Evolutionary conservation across 306 rosid genomes (phyloP), one percentile per base, ranked within the genome.

Genomic region (Carpinus viminea): DNA sequence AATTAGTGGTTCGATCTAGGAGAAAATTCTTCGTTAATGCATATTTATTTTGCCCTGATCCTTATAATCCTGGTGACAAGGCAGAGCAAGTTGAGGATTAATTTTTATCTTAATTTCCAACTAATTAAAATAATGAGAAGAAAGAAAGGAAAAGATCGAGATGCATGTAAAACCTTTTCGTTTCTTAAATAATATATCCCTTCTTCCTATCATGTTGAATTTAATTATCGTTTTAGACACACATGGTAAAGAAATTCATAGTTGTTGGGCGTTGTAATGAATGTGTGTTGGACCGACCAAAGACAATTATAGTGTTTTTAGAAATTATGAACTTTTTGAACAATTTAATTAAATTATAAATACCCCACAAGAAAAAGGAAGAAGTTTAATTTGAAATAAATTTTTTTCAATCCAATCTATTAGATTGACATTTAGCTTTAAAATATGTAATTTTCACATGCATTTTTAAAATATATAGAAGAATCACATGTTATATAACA

Each of bases 221-320:
- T 17, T 17, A 68, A 8, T 38, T 41, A 38, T 68, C 20, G 38
- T 45, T 68, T 41, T 10, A 41, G 3, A 47, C 38, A 24, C 31
- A 36, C 51, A 68, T 41, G n/a, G 24, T 17, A n/a, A 9, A 38
- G 51, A 41, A 66, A 38, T 66, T n/a, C 50, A 66, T 9, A 38
- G 28, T 66, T 38, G 72, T 18, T 64, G 15, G 46, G 46, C 70
- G 70, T 34, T 15, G 45, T 64, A 68, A 41, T 68, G 72, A 68
- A 68, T 68, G 12, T 41, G 8, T 3, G 28, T 17, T 43, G 52
- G 72, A 68, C 51, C 51, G 72, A 68, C 51, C 51, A 18, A 64
- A 8, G 52, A 31, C 13, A 68, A 68, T 41, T 10, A 68, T 68
- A 18, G 72, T 41, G 47, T 18, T 45, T 41, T 18, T 41, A 11